A percentile compares a stretch with the other conserved stretches of the same genome.
phyloP scores from a whole-genome alignment of 2,329 filamentous ascomycete genomes.

The Dothideomycetes sp. region DNA sequence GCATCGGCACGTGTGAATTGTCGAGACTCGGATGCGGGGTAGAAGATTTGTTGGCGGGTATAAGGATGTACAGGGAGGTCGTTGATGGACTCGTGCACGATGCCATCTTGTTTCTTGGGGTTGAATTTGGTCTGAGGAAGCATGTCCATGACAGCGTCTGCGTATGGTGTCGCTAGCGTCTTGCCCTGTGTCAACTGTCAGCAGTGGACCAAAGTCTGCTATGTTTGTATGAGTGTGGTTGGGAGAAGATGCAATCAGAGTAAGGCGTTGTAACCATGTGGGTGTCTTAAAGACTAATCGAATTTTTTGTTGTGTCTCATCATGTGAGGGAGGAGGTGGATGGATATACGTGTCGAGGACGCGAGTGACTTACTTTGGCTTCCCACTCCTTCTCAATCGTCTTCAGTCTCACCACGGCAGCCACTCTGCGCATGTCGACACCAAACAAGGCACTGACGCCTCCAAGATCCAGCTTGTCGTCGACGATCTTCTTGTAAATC shows the following conservation, averaged over 20 bases:
- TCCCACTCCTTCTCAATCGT: slow-evolving; percentile 74
- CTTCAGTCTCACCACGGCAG: slow-evolving; percentile 76
- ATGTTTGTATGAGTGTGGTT: neutral
- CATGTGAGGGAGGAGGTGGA: slow-evolving; percentile 33
- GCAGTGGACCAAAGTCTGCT: too few species aligned
- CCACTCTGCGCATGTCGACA: slow-evolving; percentile 75
- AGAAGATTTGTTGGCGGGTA: slow-evolving; percentile 49
- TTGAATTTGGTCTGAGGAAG: slow-evolving; percentile 56
- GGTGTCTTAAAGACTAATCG: slow-evolving; percentile 99
- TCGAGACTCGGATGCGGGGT: slow-evolving; percentile 54
- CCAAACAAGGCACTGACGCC: slow-evolving; percentile 67
- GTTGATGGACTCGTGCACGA: slow-evolving; percentile 52
- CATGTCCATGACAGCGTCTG: slow-evolving; percentile 68
- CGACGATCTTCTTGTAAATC: slow-evolving; percentile 61
- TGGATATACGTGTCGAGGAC: slow-evolving; percentile 4
- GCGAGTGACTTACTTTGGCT: slow-evolving; percentile 54
- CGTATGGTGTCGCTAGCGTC: slow-evolving; percentile 65
- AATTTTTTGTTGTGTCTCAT: slow-evolving; percentile 66
- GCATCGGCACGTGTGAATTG: slow-evolving; percentile 58
- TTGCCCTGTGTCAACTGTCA: slow-evolving; percentile 51
- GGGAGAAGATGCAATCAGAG: slow-evolving; percentile 48
- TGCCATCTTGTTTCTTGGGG: slow-evolving; percentile 17
- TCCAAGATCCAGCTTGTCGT: slow-evolving; percentile 60
- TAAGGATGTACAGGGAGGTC: slow-evolving; percentile 52
- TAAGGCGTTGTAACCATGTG: slow-evolving; percentile 76